Evolutionary conservation across 2,329 filamentous ascomycete genomes (phyloP), one percentile per base, ranked within the genome.

Genomic region (Cladosporium sphaerospermum): DNA sequence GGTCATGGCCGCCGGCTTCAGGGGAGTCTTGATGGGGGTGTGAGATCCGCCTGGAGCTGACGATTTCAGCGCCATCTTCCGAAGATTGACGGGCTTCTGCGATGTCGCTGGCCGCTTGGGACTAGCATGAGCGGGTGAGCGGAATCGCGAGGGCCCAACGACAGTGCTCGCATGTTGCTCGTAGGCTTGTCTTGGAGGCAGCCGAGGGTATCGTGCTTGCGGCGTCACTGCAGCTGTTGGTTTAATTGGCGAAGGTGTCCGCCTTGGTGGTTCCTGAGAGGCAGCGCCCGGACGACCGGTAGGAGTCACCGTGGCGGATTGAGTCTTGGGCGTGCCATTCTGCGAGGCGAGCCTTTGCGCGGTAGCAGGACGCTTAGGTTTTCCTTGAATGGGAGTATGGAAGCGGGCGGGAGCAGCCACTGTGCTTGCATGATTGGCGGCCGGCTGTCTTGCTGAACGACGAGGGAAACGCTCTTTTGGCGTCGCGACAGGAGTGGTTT

Each of bases 1-100:
- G 16, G 57, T 54, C 47, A 59, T 59, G 8, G 54, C 57, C 5
- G 62, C 48, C 4, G 59, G 58, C 46, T 62, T 64, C 34, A 65
- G 49, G 11, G 65, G 64, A 8, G 63, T 62, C 55, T 63, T 65
- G n/a, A 64, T 60, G 3, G 66, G 64, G 9, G 64, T 66, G 53
- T 56, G 46, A 28, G 59, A 57, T 2, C 52, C 34, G 31, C 43
- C 18, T 2, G 59, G 46, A 23, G 59, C 57, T 18, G 52, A 47
- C 37, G 59, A 59, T 52, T 61, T 59, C 40, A 67, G 43, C 23
- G 62, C 61, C 16, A 63, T 31, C 53, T 64, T 65, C n/a, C 62
- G 59, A n/a, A 66, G 54, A 8, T 53, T 44, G 39, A 48, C 52
- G 14, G 44, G 44, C 14, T 45, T 49, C 48, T 55, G 49, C n/a